These are phyloP conservation scores for Penicillium arizonense DNA, from an alignment of 495 filamentous ascomycete genomes.

Conservation along the genomic window DNA sequence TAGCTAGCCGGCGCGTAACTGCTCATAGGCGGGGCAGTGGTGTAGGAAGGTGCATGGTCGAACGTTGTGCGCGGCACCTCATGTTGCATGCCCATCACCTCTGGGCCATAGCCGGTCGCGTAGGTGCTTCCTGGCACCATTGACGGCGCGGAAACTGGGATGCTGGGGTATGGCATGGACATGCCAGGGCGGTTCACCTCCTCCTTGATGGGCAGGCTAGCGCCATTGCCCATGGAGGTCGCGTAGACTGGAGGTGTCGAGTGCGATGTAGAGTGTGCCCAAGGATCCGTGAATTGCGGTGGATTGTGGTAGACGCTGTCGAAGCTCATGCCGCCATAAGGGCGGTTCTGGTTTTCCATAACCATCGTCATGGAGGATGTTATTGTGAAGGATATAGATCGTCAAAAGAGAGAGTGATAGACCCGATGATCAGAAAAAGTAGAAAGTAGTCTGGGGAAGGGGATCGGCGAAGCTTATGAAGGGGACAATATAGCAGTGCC, in stretches of 20 bases:
- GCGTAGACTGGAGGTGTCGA: conserved; percentile 54
- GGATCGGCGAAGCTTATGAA: conserved; percentile 82
- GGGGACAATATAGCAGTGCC: conserved; percentile 41
- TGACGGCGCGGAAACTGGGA: conserved; percentile 70
- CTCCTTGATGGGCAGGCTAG: conserved; percentile 54
- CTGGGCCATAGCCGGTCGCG: conserved; percentile 63
- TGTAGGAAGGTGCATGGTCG: conserved; percentile 60
- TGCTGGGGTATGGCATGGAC: conserved; percentile 71
- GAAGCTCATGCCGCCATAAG: conserved; percentile 77
- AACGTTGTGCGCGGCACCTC: conserved; percentile 60
- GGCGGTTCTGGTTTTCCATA: conserved; percentile 82
- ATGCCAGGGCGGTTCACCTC: conserved; percentile 59
- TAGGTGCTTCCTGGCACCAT: conserved; percentile 68
- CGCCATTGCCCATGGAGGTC: conserved; percentile 57
- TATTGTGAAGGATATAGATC: conserved; percentile 5
- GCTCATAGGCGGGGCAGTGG: conserved; percentile 66
- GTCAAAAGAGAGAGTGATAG: conserved; percentile 36
- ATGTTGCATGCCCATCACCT: conserved; percentile 69
- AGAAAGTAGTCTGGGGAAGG: conserved; percentile 49
- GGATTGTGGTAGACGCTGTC: conserved; percentile 71
- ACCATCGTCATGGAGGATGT: conserved; percentile 74
- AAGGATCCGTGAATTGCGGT: conserved; percentile 93
- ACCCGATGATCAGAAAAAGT: conserved; percentile 28
- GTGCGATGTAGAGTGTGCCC: conserved; percentile 63
- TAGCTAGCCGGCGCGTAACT: conserved; percentile 61